phyloP scores from a whole-genome alignment of 1,139 yeast genomes.

The Pneumocystis jirovecii region DNA sequence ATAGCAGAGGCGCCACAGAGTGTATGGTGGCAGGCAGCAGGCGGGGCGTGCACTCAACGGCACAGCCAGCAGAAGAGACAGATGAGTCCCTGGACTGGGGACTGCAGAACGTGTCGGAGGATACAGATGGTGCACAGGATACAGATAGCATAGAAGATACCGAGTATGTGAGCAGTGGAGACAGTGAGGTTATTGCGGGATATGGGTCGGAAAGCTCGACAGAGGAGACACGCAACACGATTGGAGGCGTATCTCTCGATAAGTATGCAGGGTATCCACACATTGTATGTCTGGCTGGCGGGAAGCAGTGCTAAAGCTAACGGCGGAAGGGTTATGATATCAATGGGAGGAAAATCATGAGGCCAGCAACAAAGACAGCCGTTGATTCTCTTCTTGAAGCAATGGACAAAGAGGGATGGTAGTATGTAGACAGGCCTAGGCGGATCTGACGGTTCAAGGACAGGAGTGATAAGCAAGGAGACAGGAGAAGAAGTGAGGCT shows the following conservation, averaged over 20 bases:
- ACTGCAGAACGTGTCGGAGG: too few species aligned
- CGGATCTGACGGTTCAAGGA: conserved; percentile 19
- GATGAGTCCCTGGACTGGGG: too few species aligned
- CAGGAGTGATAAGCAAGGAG: conserved; percentile 80
- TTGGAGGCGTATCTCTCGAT: conserved; percentile 71
- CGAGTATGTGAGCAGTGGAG: too few species aligned
- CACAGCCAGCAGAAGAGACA: too few species aligned
- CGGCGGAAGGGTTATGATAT: conserved; percentile 43
- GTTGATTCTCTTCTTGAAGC: conserved; percentile 74
- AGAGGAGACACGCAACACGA: conserved; percentile 67
- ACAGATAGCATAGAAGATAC: too few species aligned
- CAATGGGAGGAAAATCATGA: conserved; percentile 93
- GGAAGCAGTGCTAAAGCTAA: background rate
- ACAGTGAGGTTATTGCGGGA: conserved; percentile 81
- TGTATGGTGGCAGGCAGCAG: too few species aligned
- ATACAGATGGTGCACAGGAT: background rate
- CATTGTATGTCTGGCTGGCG: conserved; percentile 37
- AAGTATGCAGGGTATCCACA: conserved; percentile 89
- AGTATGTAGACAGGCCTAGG: background rate
- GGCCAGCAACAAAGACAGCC: conserved; percentile 96
- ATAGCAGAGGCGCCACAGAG: too few species aligned
- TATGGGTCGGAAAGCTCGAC: conserved; percentile 92
- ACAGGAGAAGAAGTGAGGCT: conserved; percentile 81
- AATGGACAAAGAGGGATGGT: conserved; percentile 92
- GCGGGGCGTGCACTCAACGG: too few species aligned